Conservation (phyloP, 192 early-diverging fungal species). For the Pilobolus umbonatus region DNA sequence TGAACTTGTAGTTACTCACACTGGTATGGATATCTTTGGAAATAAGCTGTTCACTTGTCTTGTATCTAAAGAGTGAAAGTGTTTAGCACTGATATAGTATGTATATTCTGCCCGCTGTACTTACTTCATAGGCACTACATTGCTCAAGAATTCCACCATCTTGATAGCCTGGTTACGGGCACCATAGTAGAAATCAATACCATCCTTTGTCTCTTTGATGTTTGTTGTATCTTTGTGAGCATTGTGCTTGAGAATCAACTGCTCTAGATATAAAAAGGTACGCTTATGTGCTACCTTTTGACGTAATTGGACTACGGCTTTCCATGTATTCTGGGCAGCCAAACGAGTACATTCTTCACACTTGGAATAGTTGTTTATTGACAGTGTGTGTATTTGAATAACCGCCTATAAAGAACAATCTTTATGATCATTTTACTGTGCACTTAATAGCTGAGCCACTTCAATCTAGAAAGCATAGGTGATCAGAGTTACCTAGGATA, state of each 20-base stretch:
- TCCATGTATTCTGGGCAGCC: slow-evolving; percentile 98
- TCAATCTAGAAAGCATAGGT: no score
- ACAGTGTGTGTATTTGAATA: no score
- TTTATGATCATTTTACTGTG: no score
- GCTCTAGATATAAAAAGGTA: slow-evolving; percentile 97
- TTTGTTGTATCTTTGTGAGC: slow-evolving; percentile 97
- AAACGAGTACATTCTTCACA: slow-evolving; percentile 94
- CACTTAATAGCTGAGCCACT: no score
- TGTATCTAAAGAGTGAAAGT: slow-evolving; percentile 47
- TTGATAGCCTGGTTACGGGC: slow-evolving; percentile 86
- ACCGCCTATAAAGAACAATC: no score
- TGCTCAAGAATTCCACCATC: slow-evolving; percentile 91
- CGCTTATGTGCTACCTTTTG: slow-evolving; percentile 98
- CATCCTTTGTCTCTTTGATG: slow-evolving; percentile 95
- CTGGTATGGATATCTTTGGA: slow-evolving; percentile 91
- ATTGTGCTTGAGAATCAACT: slow-evolving; percentile 96
- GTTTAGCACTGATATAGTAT: neutral
- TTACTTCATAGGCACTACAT: slow-evolving; percentile 77
- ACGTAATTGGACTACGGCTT: slow-evolving; percentile 94
- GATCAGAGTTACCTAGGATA: no score
- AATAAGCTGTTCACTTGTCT: slow-evolving; percentile 92
- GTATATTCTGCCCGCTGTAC: neutral
- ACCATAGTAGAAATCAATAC: slow-evolving; percentile 95
- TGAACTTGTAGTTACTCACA: slow-evolving; percentile 94
- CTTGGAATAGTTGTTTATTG: no score